Percentiles rank a stretch among this genome's conserved stretches.
Conservation (phyloP, 805 yeast species). For the Kluyveromyces wickerhamii region DNA sequence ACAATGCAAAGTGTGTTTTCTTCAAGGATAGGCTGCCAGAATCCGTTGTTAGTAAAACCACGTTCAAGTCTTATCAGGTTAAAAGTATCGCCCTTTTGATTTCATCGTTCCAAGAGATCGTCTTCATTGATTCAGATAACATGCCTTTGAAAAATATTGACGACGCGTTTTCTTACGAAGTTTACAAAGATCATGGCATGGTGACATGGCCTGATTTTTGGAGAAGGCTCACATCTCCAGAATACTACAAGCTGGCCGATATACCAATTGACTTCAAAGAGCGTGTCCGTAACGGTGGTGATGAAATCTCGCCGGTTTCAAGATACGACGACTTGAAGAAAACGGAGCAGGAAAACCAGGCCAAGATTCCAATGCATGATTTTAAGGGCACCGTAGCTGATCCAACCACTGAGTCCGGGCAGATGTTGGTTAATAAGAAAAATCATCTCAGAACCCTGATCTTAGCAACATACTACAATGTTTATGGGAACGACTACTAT, state of each 20-base stretch:
- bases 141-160: conserved; percentile 44
- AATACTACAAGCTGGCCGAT: conserved; percentile 46
- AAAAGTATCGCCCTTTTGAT: conserved; percentile 67
- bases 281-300: conserved; percentile 26
- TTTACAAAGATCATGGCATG: conserved; percentile 43
- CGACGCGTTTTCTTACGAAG: conserved; percentile 34
- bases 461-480: conserved; percentile 55
- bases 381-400: conserved; percentile 58
- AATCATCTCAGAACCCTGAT: conserved; percentile 51
- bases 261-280: conserved; percentile 30
- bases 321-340: conserved; percentile 6
- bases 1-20: conserved; percentile 57
- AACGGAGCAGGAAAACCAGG: conserved; percentile 6
- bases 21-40: conserved; percentile 44
- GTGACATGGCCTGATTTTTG: conserved; percentile 74
- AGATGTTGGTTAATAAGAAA: conserved; percentile 52
- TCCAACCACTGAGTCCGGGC: conserved; percentile 65
- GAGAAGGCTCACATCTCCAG: conserved; percentile 61
- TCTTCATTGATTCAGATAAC: conserved; percentile 72
- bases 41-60: conserved; percentile 34
- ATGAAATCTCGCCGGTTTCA: conserved; percentile 16
- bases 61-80: conserved; percentile 51
- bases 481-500: conserved; percentile 57
- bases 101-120: conserved; percentile 66
- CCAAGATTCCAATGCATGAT: conserved; percentile 45